Evolutionary conservation across 352 stramenopile species (phyloP), one percentile per base, ranked within the genome.

Genomic region (Peronospora farinosa): DNA sequence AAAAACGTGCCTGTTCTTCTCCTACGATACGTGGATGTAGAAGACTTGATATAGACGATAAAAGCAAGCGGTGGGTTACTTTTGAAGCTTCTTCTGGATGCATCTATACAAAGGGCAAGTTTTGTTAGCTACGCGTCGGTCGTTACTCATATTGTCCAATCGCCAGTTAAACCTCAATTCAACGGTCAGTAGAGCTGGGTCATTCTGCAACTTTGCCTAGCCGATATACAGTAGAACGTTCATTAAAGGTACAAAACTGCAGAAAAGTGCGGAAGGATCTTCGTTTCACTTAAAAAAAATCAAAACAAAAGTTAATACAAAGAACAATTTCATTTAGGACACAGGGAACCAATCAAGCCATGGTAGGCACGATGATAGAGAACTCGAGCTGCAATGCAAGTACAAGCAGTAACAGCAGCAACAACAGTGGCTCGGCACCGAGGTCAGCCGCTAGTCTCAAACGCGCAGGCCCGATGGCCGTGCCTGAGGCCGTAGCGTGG

Each of bases 401-500:
- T 31, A 54, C 10, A 7, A 58, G 40, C 40, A 46, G 23, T n/a
- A 48, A 15, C 37, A 56, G 31, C 28, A 41, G n/a, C 28, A 47
- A 7, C 5, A 48, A 17, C 37, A 58, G 23, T 13, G 44, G 3
- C 37, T 52, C 44, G 17, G 63, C 57, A n/a, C 57, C 57, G 5
- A 49, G 57, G 7, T 57, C 57, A 6, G 57, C 57, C 35, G 47
- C 57, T 5, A 47, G 47, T 23, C 52, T 66, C 45, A 71, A 65
- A 57, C 56, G 50, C 41, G 54, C 58, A 4, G 58, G 46, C 9
- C 46, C 49, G 1, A 13, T 65, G 52, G 44, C 49, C 27, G 50
- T 72, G 23, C 63, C 66, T 9, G 52, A 67, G 11, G 19, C 59
- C 0, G 63, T 72, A 21, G 59, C 59, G 25, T 72, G 63, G 66